Percentiles rank a stretch among this genome's conserved stretches.
Evolutionary conservation across 495 filamentous ascomycete genomes (phyloP).

Genomic region (Saxophila tyrrhenica): DNA sequence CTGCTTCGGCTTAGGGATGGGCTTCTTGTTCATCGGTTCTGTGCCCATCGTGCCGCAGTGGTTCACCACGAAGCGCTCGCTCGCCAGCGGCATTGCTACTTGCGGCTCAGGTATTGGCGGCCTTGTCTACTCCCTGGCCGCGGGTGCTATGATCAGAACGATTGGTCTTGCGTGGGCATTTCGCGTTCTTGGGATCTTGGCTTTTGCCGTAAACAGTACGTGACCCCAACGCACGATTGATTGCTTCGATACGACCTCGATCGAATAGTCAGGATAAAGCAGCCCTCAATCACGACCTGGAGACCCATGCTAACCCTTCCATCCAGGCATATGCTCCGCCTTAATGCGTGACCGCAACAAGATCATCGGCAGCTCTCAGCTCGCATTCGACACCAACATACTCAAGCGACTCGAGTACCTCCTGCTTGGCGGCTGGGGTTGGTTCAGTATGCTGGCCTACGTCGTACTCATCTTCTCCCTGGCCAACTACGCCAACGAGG

Average conservation of each 20-base stretch:
- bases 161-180: slow-evolving; percentile 56
- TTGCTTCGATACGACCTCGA: slow-evolving; percentile 42
- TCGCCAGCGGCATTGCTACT: slow-evolving; percentile 63
- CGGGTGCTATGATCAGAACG: slow-evolving; percentile 48
- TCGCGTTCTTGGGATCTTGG: slow-evolving; percentile 52
- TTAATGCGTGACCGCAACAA: slow-evolving; percentile 59
- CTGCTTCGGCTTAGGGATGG: slow-evolving; percentile 41
- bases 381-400: slow-evolving; percentile 20
- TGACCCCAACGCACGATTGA: too few species aligned
- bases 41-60: slow-evolving; percentile 66
- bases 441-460: slow-evolving; percentile 62
- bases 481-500: slow-evolving; percentile 51
- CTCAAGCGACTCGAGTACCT: slow-evolving; percentile 51
- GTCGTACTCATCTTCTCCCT: slow-evolving; percentile 62
- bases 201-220: slow-evolving; percentile 49
- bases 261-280: too few species aligned
- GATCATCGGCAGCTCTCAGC: slow-evolving; percentile 37
- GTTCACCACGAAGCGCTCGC: slow-evolving; percentile 57
- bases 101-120: slow-evolving; percentile 62
- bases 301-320: too few species aligned
- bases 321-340: slow-evolving; percentile 42
- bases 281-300: too few species aligned
- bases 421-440: slow-evolving; percentile 55
- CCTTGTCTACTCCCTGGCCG: slow-evolving; percentile 42
- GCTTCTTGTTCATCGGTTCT: slow-evolving; percentile 62